A percentile compares a stretch with the other conserved stretches of the same genome.
Conservation (phyloP, 441 rosid species). For the Sinapis alba region DNA sequence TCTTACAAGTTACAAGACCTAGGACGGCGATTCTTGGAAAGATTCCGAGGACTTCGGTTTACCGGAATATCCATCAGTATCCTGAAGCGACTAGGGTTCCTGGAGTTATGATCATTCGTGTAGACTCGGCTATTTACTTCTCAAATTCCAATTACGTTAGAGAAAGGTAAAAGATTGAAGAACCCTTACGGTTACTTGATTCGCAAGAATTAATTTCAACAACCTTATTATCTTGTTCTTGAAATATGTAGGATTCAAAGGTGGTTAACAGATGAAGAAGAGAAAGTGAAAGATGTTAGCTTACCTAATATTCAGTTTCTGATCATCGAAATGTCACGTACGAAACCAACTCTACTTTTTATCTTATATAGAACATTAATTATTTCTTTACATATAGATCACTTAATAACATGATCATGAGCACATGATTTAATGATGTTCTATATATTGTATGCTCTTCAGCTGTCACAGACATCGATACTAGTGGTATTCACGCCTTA, state of each 20-base stretch:
- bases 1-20: constrained; percentile 89
- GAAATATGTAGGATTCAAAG: constrained; percentile 64
- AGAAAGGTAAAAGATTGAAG: constrained; percentile 59
- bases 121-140: constrained; percentile 95
- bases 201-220: not conserved
- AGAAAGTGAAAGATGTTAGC: constrained; percentile 41
- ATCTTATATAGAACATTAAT: not conserved
- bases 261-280: constrained; percentile 84
- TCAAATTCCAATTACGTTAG: constrained; percentile 87
- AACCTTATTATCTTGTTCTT: not conserved
- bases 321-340: constrained; percentile 91
- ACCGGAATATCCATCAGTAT: constrained; percentile 77
- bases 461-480: constrained; percentile 92
- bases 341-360: not conserved
- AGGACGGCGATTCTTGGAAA: constrained; percentile 84
- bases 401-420: not conserved
- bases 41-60: constrained; percentile 71
- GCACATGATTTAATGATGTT: not conserved
- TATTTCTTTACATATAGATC: not conserved
- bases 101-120: constrained; percentile 72
- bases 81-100: constrained; percentile 77
- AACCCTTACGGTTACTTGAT: not conserved
- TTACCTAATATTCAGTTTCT: constrained; percentile 55
- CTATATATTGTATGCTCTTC: constrained; percentile 19
- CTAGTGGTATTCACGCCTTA: constrained; percentile 84